Base-by-base conservation (phyloP, 2,329 filamentous ascomycete species). In the Aspergillus ibericus region DNA sequence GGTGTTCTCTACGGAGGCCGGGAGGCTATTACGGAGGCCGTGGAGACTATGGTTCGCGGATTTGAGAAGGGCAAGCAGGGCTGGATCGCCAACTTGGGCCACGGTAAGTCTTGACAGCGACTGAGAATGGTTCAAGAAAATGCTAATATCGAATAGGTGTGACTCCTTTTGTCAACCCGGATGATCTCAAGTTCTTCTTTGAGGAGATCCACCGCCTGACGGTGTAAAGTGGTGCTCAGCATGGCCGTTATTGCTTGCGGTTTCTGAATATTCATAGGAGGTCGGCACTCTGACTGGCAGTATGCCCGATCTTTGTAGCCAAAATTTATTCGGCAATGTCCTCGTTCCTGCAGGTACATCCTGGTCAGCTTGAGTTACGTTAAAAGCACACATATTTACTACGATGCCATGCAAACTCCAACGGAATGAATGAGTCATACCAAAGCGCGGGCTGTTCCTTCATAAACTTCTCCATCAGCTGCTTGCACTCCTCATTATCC, bases 1-100 rank as follows among this genome's bases (percentile, higher is more conserved):
- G 95, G 95, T 36, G 86, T 96, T 20, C 77, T 99, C 49, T 99
- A 99, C 71, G 95, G 95, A 40, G 88, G 89, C 7, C 87, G 84
- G 63, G 87, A 88, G 62, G 85, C 88, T 46, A 98, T 99, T 65
- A 95, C 92, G 4, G 81, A 84, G 64, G 89, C 88, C 0, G 93
- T 97, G 7, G 83, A 93, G 76, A 82, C 88, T 48, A 96, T 97
- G 90, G 91, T 96, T 1, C 80, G 87, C 61, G 93, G 93, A 0
- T 99, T 98, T 71, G 83, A 83, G 60, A 87, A 88, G 62, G 89
- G 89, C 55, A 93, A 92, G 77, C 87, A 93, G 75, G 91, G 93
- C 40, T 99, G 95, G 93, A 98, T 99, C 67, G 92, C 91, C 49
- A 99, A 99, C 74, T 83, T 99, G 62, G 95, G 95, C 8, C 95